Evolutionary conservation across 495 filamentous ascomycete species (phyloP).

Genomic region (Thozetella sp.): DNA sequence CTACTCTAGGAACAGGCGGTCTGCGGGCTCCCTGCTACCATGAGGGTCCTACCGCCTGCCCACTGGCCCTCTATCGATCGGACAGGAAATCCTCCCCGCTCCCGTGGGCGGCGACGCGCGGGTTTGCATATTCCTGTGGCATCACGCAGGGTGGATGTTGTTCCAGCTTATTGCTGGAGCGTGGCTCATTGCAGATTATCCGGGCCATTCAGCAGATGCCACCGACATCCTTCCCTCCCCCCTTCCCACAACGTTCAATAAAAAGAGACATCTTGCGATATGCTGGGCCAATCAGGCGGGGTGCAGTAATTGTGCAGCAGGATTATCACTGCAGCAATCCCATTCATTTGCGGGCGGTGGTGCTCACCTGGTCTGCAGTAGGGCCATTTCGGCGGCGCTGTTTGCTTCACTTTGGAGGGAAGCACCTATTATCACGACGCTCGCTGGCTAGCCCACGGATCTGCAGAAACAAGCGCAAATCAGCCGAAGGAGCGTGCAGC

Average conservation of each 20-base stretch:
- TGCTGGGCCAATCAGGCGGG: neutral
- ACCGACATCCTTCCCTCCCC: neutral
- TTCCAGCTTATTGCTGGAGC: too few species aligned
- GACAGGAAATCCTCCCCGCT: too few species aligned
- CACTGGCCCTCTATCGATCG: too few species aligned
- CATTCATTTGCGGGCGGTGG: neutral
- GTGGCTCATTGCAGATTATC: too few species aligned
- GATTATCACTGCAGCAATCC: neutral
- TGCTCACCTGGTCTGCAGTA: neutral
- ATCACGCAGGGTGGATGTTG: too few species aligned
- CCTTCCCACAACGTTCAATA: conserved; percentile 1
- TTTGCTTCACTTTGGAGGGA: neutral
- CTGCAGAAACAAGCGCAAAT: conserved; percentile 15
- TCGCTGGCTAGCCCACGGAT: conserved; percentile 6
- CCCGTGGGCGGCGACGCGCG: too few species aligned
- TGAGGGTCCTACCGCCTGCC: too few species aligned
- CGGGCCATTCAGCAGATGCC: too few species aligned
- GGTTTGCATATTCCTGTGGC: too few species aligned
- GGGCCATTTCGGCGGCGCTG: neutral
- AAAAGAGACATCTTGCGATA: neutral
- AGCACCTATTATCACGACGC: conserved; percentile 3
- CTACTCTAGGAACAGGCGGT: neutral
- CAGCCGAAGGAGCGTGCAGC: conserved; percentile 1
- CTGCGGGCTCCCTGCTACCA: neutral
- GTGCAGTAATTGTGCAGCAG: neutral